Percentiles rank a stretch among this genome's conserved stretches.
Conservation (phyloP, 2,329 filamentous ascomycete genomes). For the Cladosporium sphaerospermum region DNA sequence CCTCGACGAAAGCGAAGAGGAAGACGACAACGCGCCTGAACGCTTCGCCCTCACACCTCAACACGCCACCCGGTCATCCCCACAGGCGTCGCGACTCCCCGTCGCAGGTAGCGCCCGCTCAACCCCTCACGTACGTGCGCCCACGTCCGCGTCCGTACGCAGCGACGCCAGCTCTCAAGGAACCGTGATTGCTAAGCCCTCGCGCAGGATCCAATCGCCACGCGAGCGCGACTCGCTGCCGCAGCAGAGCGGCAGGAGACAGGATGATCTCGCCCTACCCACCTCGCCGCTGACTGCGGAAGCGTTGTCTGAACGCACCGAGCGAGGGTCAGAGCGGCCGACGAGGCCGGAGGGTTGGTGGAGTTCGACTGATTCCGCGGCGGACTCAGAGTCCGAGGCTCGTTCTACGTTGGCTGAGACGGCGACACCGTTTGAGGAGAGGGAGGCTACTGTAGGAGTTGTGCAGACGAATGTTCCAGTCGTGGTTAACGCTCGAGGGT, state of each 20-base stretch:
- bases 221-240: slow-evolving; percentile 2
- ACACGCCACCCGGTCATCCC: not conserved
- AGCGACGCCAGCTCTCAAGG: slow-evolving; percentile 11
- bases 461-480: slow-evolving; percentile 3
- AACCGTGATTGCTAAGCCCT: slow-evolving; percentile 10
- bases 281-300: slow-evolving; percentile 9
- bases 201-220: slow-evolving; percentile 11
- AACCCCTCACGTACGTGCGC: slow-evolving; percentile 5
- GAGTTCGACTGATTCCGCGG: slow-evolving; percentile 10
- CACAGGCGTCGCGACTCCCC: not conserved
- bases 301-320: slow-evolving; percentile 6
- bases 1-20: slow-evolving; percentile 25
- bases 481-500: slow-evolving; percentile 1
- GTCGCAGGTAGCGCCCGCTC: not conserved
- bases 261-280: not conserved
- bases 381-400: not conserved
- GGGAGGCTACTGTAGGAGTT: slow-evolving; percentile 1
- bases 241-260: not conserved
- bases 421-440: not conserved
- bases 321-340: not conserved
- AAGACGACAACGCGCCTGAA: slow-evolving; percentile 16
- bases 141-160: slow-evolving; percentile 6
- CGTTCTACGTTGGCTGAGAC: not conserved
- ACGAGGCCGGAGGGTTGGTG: slow-evolving; percentile 16
- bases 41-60: slow-evolving; percentile 7